Conservation (phyloP, 805 yeast species). For the Wickerhamomyces silvicola region DNA sequence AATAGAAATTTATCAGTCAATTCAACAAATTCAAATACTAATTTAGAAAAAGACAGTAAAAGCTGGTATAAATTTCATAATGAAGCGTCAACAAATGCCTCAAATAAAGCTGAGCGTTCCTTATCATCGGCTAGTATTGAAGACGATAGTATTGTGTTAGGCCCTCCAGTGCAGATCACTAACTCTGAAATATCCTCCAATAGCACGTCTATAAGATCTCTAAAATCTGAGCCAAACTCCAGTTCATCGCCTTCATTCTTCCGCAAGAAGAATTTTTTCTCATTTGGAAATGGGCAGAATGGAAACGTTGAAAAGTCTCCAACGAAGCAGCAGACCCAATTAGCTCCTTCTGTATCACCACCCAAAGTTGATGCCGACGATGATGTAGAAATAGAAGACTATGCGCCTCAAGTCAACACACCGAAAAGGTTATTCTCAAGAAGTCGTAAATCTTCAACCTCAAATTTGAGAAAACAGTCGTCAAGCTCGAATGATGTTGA, state of each 20-base stretch:
- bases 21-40: constrained; percentile 5
- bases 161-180: constrained; percentile 11
- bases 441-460: constrained; percentile 11
- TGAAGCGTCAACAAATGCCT: background rate
- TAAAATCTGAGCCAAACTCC: constrained; percentile 14
- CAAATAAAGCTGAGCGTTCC: background rate
- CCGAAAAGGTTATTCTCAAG: constrained; percentile 17
- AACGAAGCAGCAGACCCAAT: constrained; percentile 5
- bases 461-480: constrained; percentile 16
- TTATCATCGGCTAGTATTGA: no score
- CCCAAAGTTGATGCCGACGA: constrained; percentile 11
- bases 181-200: constrained; percentile 17
- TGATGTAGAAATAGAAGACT: constrained; percentile 16
- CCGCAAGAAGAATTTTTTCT: constrained; percentile 28
- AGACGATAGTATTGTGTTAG: no score
- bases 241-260: constrained; percentile 33
- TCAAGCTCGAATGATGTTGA: constrained; percentile 11
- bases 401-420: constrained; percentile 4
- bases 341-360: constrained; percentile 8
- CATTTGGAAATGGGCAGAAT: constrained; percentile 24
- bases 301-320: constrained; percentile 13
- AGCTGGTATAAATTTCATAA: constrained; percentile 16
- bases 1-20: constrained; percentile 11
- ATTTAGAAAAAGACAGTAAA: constrained; percentile 10
- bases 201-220: constrained; percentile 10